Evolutionary conservation across 768 basidiomycete genomes (phyloP).

Genomic region (Dentipellis fragilis): DNA sequence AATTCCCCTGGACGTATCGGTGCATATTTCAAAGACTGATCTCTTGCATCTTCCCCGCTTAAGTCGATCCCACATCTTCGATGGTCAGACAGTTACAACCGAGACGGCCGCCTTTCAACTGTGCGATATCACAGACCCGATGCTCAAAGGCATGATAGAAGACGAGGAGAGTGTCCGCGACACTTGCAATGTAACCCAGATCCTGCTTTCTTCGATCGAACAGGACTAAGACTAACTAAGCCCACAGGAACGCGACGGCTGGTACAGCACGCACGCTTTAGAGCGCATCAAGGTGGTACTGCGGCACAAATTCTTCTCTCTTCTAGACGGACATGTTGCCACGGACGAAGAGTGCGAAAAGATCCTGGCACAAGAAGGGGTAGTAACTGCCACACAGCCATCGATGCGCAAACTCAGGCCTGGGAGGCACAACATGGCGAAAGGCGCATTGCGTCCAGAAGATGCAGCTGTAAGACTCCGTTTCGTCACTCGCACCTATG

Average conservation of each 20-base stretch:
- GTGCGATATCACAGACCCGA: slow-evolving; percentile 82
- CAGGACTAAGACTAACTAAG: not conserved
- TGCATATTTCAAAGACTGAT: not conserved
- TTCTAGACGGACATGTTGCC: slow-evolving; percentile 61
- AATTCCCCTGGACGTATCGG: slow-evolving; percentile 2
- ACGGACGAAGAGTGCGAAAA: slow-evolving; percentile 66
- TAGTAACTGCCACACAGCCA: slow-evolving; percentile 24
- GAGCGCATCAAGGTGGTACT: slow-evolving; percentile 80
- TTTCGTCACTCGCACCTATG: not conserved
- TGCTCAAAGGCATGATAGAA: slow-evolving; percentile 74
- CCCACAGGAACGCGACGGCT: slow-evolving; percentile 72
- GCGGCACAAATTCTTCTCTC: slow-evolving; percentile 76
- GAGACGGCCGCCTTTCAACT: slow-evolving; percentile 93
- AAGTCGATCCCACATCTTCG: slow-evolving; percentile 69
- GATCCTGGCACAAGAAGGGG: slow-evolving; percentile 35
- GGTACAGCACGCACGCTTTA: slow-evolving; percentile 71
- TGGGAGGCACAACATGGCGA: slow-evolving; percentile 84
- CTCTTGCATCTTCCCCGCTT: not conserved
- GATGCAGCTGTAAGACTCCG: slow-evolving; percentile 60
- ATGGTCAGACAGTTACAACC: slow-evolving; percentile 68
- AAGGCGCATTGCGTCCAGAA: slow-evolving; percentile 72
- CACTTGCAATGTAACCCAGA: slow-evolving; percentile 55
- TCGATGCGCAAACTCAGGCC: slow-evolving; percentile 45
- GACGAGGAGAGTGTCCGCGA: slow-evolving; percentile 60
- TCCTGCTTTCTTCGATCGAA: not conserved